These are phyloP conservation scores for Coix lacrymajobi DNA, from an alignment of 176 grass and related monocot species.

Conservation along the genomic window DNA sequence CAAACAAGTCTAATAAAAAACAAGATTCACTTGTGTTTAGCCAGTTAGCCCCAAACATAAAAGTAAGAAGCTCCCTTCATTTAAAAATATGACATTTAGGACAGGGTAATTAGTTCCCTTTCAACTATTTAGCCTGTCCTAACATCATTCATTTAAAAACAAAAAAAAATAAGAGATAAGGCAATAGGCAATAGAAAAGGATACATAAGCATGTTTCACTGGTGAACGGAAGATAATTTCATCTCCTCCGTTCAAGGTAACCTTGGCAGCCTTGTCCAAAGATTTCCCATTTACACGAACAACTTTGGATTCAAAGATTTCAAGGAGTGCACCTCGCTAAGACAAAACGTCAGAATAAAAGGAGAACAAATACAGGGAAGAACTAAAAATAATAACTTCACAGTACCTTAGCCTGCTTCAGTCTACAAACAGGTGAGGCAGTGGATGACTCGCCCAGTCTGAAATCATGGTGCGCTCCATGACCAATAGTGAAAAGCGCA, in stretches of 20 bases:
- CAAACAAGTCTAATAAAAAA: background rate
- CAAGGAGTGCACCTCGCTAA: conserved; percentile 65
- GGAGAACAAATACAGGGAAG: background rate
- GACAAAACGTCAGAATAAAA: conserved; percentile 3
- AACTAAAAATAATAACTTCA: conserved; percentile 6
- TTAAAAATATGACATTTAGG: background rate
- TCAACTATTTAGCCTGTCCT: background rate
- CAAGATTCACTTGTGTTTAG: conserved; percentile 14
- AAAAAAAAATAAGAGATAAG: background rate
- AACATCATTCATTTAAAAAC: background rate
- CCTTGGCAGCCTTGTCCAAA: conserved; percentile 62
- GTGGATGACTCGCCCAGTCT: conserved; percentile 59
- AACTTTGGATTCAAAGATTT: conserved; percentile 70
- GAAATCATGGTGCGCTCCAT: conserved; percentile 75
- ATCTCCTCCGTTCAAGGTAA: conserved; percentile 84
- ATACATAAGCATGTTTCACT: conserved; percentile 85
- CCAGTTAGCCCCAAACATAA: conserved; percentile 6
- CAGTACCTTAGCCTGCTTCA: conserved; percentile 82
- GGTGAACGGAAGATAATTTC: conserved; percentile 82
- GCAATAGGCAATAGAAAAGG: conserved; percentile 38
- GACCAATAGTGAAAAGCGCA: conserved; percentile 76
- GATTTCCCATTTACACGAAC: conserved; percentile 85
- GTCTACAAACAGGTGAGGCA: conserved; percentile 60
- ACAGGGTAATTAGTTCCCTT: background rate
- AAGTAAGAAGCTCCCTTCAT: background rate